Conservation (phyloP, 148 eudicot species). For the Rhododendron ferrugineum region DNA sequence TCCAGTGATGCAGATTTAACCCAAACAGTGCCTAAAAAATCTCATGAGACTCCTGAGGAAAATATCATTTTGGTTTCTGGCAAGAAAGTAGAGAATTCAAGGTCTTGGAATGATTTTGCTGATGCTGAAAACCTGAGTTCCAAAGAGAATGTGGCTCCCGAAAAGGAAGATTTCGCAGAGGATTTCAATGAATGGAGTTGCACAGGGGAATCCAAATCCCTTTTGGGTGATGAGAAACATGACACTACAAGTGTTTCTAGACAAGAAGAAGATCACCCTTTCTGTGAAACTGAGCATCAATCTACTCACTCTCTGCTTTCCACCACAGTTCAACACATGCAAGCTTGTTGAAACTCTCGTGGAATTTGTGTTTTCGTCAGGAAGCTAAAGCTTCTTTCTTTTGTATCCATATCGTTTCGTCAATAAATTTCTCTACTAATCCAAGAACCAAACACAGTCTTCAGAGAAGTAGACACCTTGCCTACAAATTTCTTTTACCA, state of each 20-base stretch:
- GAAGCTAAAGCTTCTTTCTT: background rate
- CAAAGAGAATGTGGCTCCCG: slow-evolving; percentile 62
- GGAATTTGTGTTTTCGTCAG: background rate
- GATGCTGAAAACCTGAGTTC: slow-evolving; percentile 7
- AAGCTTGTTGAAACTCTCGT: slow-evolving; percentile 9
- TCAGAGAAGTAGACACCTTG: background rate
- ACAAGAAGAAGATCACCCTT: slow-evolving; percentile 59
- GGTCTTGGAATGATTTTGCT: background rate
- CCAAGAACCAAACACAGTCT: background rate
- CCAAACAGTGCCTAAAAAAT: background rate
- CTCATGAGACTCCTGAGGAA: background rate
- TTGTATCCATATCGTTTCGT: background rate
- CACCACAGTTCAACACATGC: slow-evolving; percentile 24
- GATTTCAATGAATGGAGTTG: background rate
- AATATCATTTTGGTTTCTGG: background rate
- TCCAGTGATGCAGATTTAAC: slow-evolving; percentile 4
- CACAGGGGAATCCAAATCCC: slow-evolving; percentile 32
- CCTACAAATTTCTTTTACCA: background rate
- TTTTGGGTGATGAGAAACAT: slow-evolving; percentile 26
- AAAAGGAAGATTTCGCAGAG: background rate
- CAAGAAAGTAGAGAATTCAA: slow-evolving; percentile 11
- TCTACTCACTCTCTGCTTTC: slow-evolving; percentile 48
- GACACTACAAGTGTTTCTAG: slow-evolving; percentile 6
- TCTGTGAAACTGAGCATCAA: slow-evolving; percentile 28
- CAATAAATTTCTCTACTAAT: background rate